A percentile compares a stretch with the other conserved stretches of the same genome.
Conservation (phyloP, 163 green algal species). For the Chlamydomonas reinhardtii region DNA sequence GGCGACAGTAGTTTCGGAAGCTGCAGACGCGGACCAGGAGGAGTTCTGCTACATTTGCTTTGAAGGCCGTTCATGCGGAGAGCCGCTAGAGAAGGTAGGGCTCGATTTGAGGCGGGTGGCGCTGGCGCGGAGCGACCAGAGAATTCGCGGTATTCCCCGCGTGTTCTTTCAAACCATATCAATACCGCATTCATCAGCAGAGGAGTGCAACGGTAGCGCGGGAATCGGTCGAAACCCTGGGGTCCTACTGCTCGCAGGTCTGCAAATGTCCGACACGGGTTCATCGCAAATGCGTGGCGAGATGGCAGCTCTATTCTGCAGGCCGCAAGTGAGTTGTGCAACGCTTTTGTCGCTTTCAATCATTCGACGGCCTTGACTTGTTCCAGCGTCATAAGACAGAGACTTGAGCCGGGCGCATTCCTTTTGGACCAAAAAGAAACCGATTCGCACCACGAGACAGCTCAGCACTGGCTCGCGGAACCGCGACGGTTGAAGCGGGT, state of each 20-base stretch:
- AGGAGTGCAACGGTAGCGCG: neutral
- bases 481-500: neutral
- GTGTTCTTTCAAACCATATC: neutral
- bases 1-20: no score
- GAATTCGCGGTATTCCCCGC: neutral
- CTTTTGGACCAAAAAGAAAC: no score
- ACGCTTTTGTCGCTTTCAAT: neutral
- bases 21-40: neutral
- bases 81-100: slow-evolving; percentile 23
- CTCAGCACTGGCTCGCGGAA: no score
- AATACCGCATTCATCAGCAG: neutral
- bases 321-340: neutral
- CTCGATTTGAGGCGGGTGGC: neutral
- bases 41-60: slow-evolving; percentile 54
- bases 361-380: no score
- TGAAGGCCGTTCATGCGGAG: neutral
- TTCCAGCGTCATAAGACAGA: neutral
- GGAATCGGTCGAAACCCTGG: neutral
- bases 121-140: neutral
- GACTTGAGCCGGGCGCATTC: no score
- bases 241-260: neutral
- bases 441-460: no score
- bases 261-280: slow-evolving; percentile 41
- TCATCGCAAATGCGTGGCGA: slow-evolving; percentile 18
- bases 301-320: slow-evolving; percentile 38